phyloP scores from a whole-genome alignment of 306 rosid genomes.

The Styphnolobium japonicum region DNA sequence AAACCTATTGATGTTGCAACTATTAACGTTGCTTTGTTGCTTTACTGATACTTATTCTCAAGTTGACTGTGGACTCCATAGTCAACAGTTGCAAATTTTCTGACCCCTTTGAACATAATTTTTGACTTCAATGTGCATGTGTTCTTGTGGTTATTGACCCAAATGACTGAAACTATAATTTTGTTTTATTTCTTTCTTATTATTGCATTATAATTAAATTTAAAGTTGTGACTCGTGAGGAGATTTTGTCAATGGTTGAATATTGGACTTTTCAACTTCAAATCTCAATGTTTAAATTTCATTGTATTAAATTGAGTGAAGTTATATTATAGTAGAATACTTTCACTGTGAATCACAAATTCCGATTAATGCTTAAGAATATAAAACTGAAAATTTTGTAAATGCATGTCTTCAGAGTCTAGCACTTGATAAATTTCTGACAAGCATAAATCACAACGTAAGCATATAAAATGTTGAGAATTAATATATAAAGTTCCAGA shows the following conservation, averaged over 20 bases:
- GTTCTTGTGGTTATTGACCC: not conserved
- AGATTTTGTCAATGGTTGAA: not conserved
- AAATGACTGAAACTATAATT: not conserved
- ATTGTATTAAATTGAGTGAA: not conserved
- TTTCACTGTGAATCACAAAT: not conserved
- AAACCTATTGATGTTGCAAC: not conserved
- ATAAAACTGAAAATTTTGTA: not conserved
- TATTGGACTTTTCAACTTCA: not conserved
- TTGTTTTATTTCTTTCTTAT: not conserved
- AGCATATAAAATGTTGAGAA: not conserved
- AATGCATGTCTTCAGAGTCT: not conserved
- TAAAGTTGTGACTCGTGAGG: not conserved
- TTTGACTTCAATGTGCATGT: not conserved
- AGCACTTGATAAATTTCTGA: not conserved
- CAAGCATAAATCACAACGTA: not conserved
- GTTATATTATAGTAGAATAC: not conserved
- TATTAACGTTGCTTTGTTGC: not conserved
- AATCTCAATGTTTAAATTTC: not conserved
- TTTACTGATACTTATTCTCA: not conserved
- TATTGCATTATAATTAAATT: not conserved
- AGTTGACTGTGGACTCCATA: not conserved
- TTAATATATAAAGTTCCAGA: not conserved
- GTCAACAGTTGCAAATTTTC: not conserved
- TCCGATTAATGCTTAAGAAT: not conserved
- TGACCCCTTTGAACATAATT: not conserved